Base-by-base conservation (phyloP, 2,329 filamentous ascomycete species). In the Trichoderma sp. region DNA sequence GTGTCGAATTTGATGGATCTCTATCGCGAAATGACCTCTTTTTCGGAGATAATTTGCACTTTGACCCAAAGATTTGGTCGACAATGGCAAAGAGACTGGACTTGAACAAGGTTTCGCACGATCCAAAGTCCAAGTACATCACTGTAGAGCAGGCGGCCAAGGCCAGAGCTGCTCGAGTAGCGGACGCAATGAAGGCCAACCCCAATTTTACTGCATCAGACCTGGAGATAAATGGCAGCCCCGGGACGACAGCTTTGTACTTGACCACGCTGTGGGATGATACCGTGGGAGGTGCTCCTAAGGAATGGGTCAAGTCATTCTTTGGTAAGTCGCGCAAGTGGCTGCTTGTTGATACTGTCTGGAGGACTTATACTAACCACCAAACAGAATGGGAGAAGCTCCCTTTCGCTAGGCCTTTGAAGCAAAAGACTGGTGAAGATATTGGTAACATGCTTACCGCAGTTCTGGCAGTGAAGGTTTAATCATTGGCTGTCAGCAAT, bases 1-100 rank as follows among this genome's bases (percentile, higher is more conserved):
- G n/a, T 24, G 35, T 71, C 29, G 73, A 75, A 21, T 68, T 69
- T 53, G 73, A 75, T 27, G 73, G 64, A 14, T 75, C 73, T 11
- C 24, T 75, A 2, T 71, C 73, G n/a, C 73, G 73, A 50, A 71
- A 69, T 33, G 73, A 75, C 35, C 31, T 35, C n/a, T 31, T 27
- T 18, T 24, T 63, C 29, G 73, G 73, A 41, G 35, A 74, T 59
- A 11, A 59, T 12, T 41, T 56, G 11, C 18, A 56, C 29, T 74
- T 74, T 45, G 31, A 74, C 24, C 69, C 56, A 4, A 63, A n/a
- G 8, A 63, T 72, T 2, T 72, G 69, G 69, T 16, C n/a, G 5
- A 72, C 69, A 8, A 53, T 31, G n/a, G 33, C 59, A 0, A 27
- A 64, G 8, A 53, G 69, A 21, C 2, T 72, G 5, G 69, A 14